Base-by-base conservation (phyloP, 2,329 filamentous ascomycete species). In the Penicillium crustosum region DNA sequence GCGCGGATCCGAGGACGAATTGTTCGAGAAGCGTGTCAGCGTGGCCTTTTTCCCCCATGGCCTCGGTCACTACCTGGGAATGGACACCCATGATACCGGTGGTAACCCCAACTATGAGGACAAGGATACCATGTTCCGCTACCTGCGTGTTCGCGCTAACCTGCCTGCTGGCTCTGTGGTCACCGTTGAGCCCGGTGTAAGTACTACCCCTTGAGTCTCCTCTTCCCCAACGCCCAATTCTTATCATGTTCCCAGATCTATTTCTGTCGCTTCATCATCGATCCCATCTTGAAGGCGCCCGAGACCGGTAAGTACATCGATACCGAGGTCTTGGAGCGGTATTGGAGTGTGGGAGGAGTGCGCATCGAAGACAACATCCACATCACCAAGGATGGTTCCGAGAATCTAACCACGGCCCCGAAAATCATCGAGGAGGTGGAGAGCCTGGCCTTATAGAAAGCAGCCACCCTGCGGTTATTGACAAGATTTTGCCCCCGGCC, bases 11-110 rank as follows among this genome's bases (percentile, higher is more conserved):
- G 87, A 85, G 44, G 80, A 88, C 54, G 91, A 91, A 66, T 89
- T 97, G 25, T 84, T 95, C 60, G 83, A 86, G 64, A 86, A 85
- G 43, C 83, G 92, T 55, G 90, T 91, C n/a, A 93, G 89, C 68
- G 86, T 89, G 25, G 93, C 92, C 2, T 97, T 97, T 79, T 90
- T 96, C 70, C 93, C 93, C 1, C 93, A 97, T 72, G 93, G 93
- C 0, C 79, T 97, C 1, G 93, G 93, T 0, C 93, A 97, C 75
- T 93, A 96, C 72, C 80, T 97, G 10, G 93, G 93, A 61, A 88
- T 97, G 83, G 93, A 97, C 72, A 95, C 92, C 2, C 93, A 97
- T 73, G 93, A 97, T 70, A 89, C 87, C 0, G 89, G 89, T 60
- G 90, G 90, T 23, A 87, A 91, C 72, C 81, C 89, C 36, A 89